These are phyloP conservation scores for Fusarium sp. DNA, from an alignment of 2,329 filamentous ascomycete genomes.

Conservation along the genomic window DNA sequence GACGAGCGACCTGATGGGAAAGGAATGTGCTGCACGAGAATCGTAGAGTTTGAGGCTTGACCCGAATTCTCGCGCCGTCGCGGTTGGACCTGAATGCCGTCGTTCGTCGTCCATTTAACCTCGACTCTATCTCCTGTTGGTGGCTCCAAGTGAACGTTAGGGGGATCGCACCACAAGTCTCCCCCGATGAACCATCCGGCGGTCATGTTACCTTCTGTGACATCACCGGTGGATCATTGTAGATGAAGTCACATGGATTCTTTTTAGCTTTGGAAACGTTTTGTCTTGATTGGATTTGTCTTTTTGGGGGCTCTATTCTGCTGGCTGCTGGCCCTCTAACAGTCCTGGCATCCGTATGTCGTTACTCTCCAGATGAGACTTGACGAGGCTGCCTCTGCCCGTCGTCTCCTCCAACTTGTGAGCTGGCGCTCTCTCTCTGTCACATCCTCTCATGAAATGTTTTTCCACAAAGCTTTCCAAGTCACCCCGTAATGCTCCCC, in stretches of 20 bases:
- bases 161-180: neutral
- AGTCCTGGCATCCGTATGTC: neutral
- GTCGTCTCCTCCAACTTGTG: neutral
- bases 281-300: conserved; percentile 7
- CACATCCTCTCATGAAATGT: neutral
- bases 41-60: conserved; percentile 6
- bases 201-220: neutral
- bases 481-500: conserved; percentile 17
- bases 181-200: neutral
- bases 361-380: neutral
- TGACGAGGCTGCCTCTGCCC: neutral
- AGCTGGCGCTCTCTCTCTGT: neutral
- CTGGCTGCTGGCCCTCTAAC: neutral
- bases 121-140: neutral
- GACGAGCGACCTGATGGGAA: conserved; percentile 3
- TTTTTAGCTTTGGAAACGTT: neutral
- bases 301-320: neutral
- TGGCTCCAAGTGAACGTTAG: neutral
- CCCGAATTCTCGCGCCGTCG: conserved; percentile 18
- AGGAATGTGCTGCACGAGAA: conserved; percentile 29
- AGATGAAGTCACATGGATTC: neutral
- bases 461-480: conserved; percentile 8
- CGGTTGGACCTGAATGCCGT: neutral
- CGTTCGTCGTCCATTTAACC: neutral
- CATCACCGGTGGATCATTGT: neutral